Evolutionary conservation across 805 yeast genomes (phyloP).

Genomic region (Trichomonascus vanleenenianus): DNA sequence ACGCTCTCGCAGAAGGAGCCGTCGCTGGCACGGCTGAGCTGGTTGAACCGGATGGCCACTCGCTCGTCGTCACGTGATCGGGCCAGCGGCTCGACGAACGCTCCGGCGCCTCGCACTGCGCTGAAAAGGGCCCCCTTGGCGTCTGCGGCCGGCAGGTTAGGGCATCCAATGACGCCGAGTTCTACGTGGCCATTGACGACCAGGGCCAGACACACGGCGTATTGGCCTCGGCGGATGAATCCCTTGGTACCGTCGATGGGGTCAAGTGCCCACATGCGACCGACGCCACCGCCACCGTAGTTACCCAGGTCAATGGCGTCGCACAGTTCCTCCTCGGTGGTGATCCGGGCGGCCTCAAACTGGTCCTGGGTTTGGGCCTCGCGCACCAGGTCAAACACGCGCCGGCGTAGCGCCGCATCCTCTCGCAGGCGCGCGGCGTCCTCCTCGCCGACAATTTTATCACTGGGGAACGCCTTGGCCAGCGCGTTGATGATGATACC

Average conservation of each 20-base stretch:
- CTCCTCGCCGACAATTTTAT: conserved; percentile 91
- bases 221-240: conserved; percentile 90
- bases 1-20: conserved; percentile 86
- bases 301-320: conserved; percentile 71
- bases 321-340: conserved; percentile 42
- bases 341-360: conserved; percentile 20
- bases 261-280: conserved; percentile 94
- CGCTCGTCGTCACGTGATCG: too few relatives aligned
- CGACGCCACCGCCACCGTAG: conserved; percentile 67
- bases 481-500: conserved; percentile 85
- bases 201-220: conserved; percentile 89
- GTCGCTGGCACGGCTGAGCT: conserved; percentile 33
- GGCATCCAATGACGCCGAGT: conserved; percentile 94
- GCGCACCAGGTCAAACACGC: conserved; percentile 55
- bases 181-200: conserved; percentile 79
- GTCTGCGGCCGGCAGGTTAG: conserved; percentile 51
- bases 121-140: conserved; percentile 70
- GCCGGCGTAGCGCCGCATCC: conserved; percentile 39
- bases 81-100: conserved; percentile 43
- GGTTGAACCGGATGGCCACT: conserved; percentile 54
- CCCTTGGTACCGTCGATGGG: conserved; percentile 99
- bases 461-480: conserved; percentile 68
- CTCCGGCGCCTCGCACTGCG: conserved; percentile 61
- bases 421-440: conserved; percentile 62
- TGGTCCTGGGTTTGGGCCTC: conserved; percentile 36